Evolutionary conservation across 208 protist species (phyloP).

Genomic region (Trypanosoma theileri): DNA sequence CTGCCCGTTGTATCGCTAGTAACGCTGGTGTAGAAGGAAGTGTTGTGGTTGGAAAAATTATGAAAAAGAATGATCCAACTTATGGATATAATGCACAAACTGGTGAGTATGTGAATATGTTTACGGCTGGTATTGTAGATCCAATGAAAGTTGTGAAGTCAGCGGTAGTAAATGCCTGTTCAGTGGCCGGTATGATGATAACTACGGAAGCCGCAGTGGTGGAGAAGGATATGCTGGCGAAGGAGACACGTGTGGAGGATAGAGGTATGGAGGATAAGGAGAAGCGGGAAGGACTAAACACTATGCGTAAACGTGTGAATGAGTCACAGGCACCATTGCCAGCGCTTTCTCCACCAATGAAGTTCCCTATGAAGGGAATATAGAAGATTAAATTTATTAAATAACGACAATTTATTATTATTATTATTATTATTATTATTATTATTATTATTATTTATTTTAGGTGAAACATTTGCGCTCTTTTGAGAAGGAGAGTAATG

Average conservation of each 20-base stretch:
- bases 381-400: slow-evolving; percentile 19
- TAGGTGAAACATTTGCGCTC: too few species aligned
- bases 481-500: too few species aligned
- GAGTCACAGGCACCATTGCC: slow-evolving; percentile 81
- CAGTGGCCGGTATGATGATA: slow-evolving; percentile 98
- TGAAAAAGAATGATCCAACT: slow-evolving; percentile 74
- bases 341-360: slow-evolving; percentile 83
- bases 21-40: slow-evolving; percentile 98
- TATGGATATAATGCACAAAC: slow-evolving; percentile 97
- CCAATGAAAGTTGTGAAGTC: slow-evolving; percentile 99
- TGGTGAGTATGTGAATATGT: slow-evolving; percentile 97
- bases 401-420: slow-evolving; percentile 9
- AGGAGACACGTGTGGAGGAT: slow-evolving; percentile 68
- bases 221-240: slow-evolving; percentile 71
- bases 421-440: slow-evolving; percentile 22
- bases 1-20: slow-evolving; percentile 92
- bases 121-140: slow-evolving; percentile 99
- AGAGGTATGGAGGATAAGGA: slow-evolving; percentile 81
- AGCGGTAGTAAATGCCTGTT: slow-evolving; percentile 97
- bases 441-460: not conserved
- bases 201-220: slow-evolving; percentile 98
- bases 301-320: slow-evolving; percentile 68
- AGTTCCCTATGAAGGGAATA: slow-evolving; percentile 87
- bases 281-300: slow-evolving; percentile 72
- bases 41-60: slow-evolving; percentile 97